Evolutionary conservation across 2,329 filamentous ascomycete species (phyloP).

Genomic region (Colletotrichum lini): DNA sequence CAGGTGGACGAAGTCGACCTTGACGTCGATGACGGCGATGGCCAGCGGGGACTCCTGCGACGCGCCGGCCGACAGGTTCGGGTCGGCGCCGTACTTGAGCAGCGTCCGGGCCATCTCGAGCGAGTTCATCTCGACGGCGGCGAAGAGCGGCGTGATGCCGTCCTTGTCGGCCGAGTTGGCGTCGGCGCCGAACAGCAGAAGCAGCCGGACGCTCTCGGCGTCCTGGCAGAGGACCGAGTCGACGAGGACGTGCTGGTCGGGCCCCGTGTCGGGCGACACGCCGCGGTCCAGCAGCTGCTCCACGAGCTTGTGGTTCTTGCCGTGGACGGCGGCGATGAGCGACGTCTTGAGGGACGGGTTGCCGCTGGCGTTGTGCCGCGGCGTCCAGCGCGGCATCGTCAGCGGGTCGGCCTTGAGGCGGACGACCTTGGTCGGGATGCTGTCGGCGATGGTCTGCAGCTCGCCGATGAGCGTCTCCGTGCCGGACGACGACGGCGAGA

Average conservation of each 20-base stretch:
- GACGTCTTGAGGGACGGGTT: slow-evolving; percentile 62
- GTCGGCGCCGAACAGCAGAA: slow-evolving; percentile 71
- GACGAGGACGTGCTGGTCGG: slow-evolving; percentile 64
- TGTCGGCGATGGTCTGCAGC: slow-evolving; percentile 42
- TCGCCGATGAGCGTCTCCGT: slow-evolving; percentile 54
- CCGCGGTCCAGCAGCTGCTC: slow-evolving; percentile 72
- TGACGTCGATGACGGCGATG: slow-evolving; percentile 64
- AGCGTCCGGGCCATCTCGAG: slow-evolving; percentile 71
- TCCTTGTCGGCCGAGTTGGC: slow-evolving; percentile 66
- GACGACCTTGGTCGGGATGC: slow-evolving; percentile 55
- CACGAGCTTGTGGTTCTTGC: slow-evolving; percentile 68
- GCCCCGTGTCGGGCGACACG: slow-evolving; percentile 64
- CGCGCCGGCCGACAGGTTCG: slow-evolving; percentile 65
- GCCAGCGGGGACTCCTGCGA: slow-evolving; percentile 70
- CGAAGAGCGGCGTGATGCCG: slow-evolving; percentile 66
- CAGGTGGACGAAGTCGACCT: slow-evolving; percentile 70
- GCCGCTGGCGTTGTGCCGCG: slow-evolving; percentile 60
- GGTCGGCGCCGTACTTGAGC: slow-evolving; percentile 75
- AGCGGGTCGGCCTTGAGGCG: slow-evolving; percentile 65
- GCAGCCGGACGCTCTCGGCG: slow-evolving; percentile 66
- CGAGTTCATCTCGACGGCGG: slow-evolving; percentile 66
- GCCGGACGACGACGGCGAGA: slow-evolving; percentile 48
- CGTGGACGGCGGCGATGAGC: slow-evolving; percentile 68
- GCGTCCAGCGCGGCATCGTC: slow-evolving; percentile 66
- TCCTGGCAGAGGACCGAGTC: slow-evolving; percentile 68